Evolutionary conservation across 352 stramenopile genomes (phyloP).

Genomic region (Phytophthora podocarpi): DNA sequence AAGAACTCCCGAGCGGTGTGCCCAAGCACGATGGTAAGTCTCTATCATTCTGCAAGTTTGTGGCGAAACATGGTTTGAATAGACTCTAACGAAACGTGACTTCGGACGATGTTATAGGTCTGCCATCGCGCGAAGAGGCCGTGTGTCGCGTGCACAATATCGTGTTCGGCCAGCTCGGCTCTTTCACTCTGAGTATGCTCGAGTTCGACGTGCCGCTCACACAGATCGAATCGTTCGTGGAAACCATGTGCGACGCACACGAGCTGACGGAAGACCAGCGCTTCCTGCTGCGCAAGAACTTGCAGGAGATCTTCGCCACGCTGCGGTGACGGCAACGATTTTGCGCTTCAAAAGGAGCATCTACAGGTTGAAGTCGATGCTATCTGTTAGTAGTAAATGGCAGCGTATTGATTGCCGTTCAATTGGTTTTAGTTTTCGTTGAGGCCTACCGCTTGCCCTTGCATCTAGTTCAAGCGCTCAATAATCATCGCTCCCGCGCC

Average conservation of each 20-base stretch:
- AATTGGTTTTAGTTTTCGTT: slow-evolving; percentile 1
- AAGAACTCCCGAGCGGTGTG: slow-evolving; percentile 68
- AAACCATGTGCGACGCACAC: slow-evolving; percentile 88
- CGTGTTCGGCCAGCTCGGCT: slow-evolving; percentile 85
- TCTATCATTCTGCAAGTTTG: not conserved
- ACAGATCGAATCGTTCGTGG: slow-evolving; percentile 87
- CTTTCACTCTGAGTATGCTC: slow-evolving; percentile 89
- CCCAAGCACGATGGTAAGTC: slow-evolving; percentile 53
- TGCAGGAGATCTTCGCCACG: slow-evolving; percentile 73
- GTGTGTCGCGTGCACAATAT: slow-evolving; percentile 89
- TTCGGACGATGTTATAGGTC: slow-evolving; percentile 26
- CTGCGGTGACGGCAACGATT: slow-evolving; percentile 20
- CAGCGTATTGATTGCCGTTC: slow-evolving; percentile 18
- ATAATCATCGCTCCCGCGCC: slow-evolving; percentile 97
- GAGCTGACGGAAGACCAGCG: slow-evolving; percentile 88
- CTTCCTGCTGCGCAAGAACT: slow-evolving; percentile 79
- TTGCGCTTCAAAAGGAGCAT: slow-evolving; percentile 14
- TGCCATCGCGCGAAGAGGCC: slow-evolving; percentile 78
- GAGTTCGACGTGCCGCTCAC: slow-evolving; percentile 82
- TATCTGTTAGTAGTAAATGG: slow-evolving; percentile 18
- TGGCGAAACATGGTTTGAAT: not conserved
- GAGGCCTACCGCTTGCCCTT: not conserved
- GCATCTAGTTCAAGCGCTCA: slow-evolving; percentile 81
- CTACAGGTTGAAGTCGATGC: slow-evolving; percentile 9
- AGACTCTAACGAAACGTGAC: slow-evolving; percentile 4